phyloP scores from a whole-genome alignment of 306 rosid species.

The Macrotyloma uniflorum region DNA sequence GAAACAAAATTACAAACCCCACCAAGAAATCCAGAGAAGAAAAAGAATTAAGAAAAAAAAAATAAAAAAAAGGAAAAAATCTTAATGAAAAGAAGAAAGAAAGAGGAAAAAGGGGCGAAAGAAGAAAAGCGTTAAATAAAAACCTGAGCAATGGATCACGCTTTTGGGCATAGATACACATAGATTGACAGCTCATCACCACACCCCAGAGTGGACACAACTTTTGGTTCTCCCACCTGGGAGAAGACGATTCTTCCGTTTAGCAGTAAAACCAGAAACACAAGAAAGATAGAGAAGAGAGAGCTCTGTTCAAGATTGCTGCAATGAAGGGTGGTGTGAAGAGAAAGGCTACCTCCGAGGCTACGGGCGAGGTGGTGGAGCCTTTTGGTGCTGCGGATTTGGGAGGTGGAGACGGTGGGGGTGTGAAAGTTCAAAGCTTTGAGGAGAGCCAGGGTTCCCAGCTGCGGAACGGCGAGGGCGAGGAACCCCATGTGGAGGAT shows the following conservation, averaged over 20 bases:
- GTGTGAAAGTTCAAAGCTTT: not conserved
- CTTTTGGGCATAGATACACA: not conserved
- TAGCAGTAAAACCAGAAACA: not conserved
- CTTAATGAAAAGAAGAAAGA: not conserved
- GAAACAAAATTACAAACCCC: slow-evolving; percentile 5
- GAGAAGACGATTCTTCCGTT: not conserved
- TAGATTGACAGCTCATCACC: slow-evolving; percentile 11
- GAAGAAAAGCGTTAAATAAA: slow-evolving; percentile 18
- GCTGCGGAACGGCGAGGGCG: slow-evolving; percentile 20
- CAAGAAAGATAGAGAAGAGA: not conserved
- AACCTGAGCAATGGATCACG: slow-evolving; percentile 1
- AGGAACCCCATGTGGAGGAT: slow-evolving; percentile 38
- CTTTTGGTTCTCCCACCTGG: not conserved
- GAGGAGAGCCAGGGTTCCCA: slow-evolving; percentile 30
- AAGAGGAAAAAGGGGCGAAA: slow-evolving; percentile 12
- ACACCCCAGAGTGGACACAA: not conserved
- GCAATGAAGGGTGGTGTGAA: slow-evolving; percentile 54
- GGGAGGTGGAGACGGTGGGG: not conserved
- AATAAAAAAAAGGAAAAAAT: not conserved
- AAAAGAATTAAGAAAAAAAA: not conserved
- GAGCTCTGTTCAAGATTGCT: not conserved
- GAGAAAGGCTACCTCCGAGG: slow-evolving; percentile 53
- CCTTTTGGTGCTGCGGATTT: slow-evolving; percentile 2
- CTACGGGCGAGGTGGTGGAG: slow-evolving; percentile 22
- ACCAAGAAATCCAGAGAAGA: not conserved